These are phyloP conservation scores for Sphaceloma murrayae DNA, from an alignment of 2,329 filamentous ascomycete species.

Conservation along the genomic window DNA sequence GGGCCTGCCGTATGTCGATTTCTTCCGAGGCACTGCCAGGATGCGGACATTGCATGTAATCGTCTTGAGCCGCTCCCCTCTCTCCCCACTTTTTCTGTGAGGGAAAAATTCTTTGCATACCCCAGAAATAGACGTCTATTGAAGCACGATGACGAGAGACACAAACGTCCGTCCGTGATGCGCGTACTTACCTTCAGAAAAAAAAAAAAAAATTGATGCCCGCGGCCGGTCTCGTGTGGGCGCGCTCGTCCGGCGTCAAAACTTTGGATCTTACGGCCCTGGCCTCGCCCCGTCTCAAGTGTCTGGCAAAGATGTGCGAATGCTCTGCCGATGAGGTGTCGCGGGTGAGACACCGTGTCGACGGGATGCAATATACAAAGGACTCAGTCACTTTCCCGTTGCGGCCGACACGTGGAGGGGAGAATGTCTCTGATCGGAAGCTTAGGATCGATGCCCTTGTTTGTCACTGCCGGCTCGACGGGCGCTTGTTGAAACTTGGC, in stretches of 20 bases:
- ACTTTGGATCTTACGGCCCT: background rate
- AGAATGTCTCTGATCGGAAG: background rate
- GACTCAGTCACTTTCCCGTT: too few species aligned
- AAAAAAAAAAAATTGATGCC: background rate
- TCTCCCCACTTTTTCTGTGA: too few species aligned
- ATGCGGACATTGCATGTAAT: too few species aligned
- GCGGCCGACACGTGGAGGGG: conserved; percentile 7
- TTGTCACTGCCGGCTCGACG: too few species aligned
- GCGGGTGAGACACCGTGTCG: too few species aligned
- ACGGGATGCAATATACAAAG: background rate
- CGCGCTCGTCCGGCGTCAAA: background rate
- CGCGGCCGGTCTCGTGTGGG: background rate
- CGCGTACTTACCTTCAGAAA: background rate
- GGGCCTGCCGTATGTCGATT: too few species aligned
- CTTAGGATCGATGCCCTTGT: background rate
- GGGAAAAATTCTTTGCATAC: conserved; percentile 11
- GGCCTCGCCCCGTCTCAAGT: too few species aligned
- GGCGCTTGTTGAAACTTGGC: too few species aligned
- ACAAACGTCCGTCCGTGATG: conserved; percentile 4
- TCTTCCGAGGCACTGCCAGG: too few species aligned
- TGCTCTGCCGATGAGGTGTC: too few species aligned
- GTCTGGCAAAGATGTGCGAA: too few species aligned
- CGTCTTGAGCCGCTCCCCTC: too few species aligned
- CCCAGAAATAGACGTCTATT: conserved; percentile 15
- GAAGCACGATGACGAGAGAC: conserved; percentile 8